Conservation (phyloP, 108 stramenopile genomes). For the Mediolabrus comicus region DNA sequence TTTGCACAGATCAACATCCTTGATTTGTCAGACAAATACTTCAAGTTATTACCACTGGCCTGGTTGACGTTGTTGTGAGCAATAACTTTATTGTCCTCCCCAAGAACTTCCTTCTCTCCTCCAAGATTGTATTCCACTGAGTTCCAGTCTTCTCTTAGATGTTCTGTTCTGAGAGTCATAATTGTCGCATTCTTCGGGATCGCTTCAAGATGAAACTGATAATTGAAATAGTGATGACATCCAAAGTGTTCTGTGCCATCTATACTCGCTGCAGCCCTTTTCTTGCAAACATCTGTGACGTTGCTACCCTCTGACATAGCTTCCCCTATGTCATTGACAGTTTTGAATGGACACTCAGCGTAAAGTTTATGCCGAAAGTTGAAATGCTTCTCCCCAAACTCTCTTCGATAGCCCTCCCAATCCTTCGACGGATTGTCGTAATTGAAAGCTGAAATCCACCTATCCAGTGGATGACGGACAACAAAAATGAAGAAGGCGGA, state of each 20-base stretch:
- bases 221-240: constrained; percentile 33
- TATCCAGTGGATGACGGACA: constrained; percentile 32
- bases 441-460: constrained; percentile 38
- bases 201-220: constrained; percentile 35
- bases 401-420: constrained; percentile 7
- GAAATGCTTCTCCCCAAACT: constrained; percentile 11
- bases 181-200: constrained; percentile 19
- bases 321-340: constrained; percentile 4
- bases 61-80: not conserved
- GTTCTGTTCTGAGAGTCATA: constrained; percentile 26
- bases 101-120: not conserved
- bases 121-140: not conserved
- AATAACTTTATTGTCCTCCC: not conserved
- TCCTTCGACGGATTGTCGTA: constrained; percentile 36
- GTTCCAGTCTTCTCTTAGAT: constrained; percentile 25
- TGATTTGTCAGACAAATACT: constrained; percentile 33
- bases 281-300: constrained; percentile 11
- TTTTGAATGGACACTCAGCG: constrained; percentile 15
- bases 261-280: constrained; percentile 7
- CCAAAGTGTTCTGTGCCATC: constrained; percentile 25
- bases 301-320: constrained; percentile 14
- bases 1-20: constrained; percentile 29
- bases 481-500: constrained; percentile 28
- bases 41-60: not conserved
- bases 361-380: constrained; percentile 15